Evolutionary conservation across 192 early-diverging fungal genomes (phyloP), one percentile per base, ranked within the genome.

Genomic region (Coemansia sp.): DNA sequence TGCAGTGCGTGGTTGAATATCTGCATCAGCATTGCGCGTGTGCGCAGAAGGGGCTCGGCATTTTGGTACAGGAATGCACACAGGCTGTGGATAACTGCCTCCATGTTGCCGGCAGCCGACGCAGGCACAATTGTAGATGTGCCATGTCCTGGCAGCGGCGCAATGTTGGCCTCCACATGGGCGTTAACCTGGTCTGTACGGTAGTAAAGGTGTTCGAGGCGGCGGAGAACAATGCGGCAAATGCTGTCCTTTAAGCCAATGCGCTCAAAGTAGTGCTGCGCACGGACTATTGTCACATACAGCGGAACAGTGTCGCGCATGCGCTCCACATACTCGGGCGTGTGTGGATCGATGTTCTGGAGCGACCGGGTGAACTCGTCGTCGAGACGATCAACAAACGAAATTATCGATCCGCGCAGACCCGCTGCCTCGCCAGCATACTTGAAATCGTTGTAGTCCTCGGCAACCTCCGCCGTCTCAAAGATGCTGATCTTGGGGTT

Each of bases 1-100:
- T 98, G 96, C 46, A 99, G 89, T 7, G 98, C 98, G 74, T 94
- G 93, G 84, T 96, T 93, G 83, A 95, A 98, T 54, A 98, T 92
- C 77, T 99, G 98, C 86, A 93, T 95, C 65, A 99, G 88, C 85
- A 98, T 94, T 41, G 96, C 93, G 64, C 95, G 92, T 11, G 93
- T 93, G 71, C 98, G 93, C 76, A 92, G 85, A 32, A 92, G 83
- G 51, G 95, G 89, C 61, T 88, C 88, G 62, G 79, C 84, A 64
- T 97, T 89, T 72, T 91, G 88, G 85, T 99, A 98, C 64, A 98
- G 84, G 72, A 87, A 88, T n/a, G 89, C 86, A 85, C 95, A 97
- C 65, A 98, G 90, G 20, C 83, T 62, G 61, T 93, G 88, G 75
- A 97, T 89, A 57, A 94, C 83, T 4, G 77, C 86, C 25, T 77